Base-by-base conservation (phyloP, 805 yeast genomes). In the Saccharomycopsis microspora region DNA sequence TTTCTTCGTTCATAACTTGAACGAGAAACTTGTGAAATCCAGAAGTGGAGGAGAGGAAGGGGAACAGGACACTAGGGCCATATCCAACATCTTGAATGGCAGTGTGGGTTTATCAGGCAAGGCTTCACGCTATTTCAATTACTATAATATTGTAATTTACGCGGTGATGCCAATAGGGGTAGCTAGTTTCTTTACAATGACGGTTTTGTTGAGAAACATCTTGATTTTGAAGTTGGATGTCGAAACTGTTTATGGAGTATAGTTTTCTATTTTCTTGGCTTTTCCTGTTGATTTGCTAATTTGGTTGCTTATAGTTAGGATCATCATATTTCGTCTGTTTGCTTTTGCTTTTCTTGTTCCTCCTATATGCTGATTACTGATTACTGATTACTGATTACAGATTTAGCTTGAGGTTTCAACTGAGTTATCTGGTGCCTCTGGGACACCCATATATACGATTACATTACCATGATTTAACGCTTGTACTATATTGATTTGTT, bases 131-230 rank as follows among this genome's bases (percentile, higher is more conserved):
- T 81, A 88, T 35, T 85, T 89, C 51, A 95, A 90, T 61, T 70
- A 89, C 47, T 86, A 87, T 62, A 85, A 84, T 56, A 85, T 93
- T 44, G 87, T 85, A 0, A 97, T 90, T 1, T 90, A 86, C 66
- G 97, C 97, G 2, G 98, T 90, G 39, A 96, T 90, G n/a, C 98
- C 98, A 0, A 87, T 90, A 11, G 97, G 98, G 0, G 59, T 90
- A 51, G 97, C 97, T 4, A 85, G 96, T 56, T 90, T 93, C 58
- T 65, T 89, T 29, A 88, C 97, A 3, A 86, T 89, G 95, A 69
- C 88, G 36, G 93, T 89, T 0, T 66, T 90, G 37, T 66, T 90
- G 11, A 66, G 97, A 51, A 76, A 84, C 43, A 66, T 88, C 44
- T 69, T 88, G 54, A 85, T 88, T 30, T 69, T 87, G 45, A 72